Conservation (phyloP, 345 rosid genomes). For the Anacardium occidentale region DNA sequence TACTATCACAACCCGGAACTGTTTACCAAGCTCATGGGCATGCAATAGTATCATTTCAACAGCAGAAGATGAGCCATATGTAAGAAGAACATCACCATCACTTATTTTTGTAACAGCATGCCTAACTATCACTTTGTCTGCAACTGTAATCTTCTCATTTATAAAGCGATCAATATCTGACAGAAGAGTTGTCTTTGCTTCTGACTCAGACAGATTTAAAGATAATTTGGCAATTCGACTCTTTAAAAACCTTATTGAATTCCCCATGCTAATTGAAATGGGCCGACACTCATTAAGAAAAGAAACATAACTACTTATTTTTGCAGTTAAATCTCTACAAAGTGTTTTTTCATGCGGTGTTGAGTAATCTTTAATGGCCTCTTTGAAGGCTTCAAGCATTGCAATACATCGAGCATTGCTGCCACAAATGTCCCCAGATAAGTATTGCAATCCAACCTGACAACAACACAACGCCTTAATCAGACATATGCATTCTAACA, state of each 20-base stretch:
- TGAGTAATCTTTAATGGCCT: slow-evolving; percentile 71
- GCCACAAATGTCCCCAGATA: slow-evolving; percentile 79
- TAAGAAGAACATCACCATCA: slow-evolving; percentile 94
- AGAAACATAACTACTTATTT: slow-evolving; percentile 79
- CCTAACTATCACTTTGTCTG: slow-evolving; percentile 73
- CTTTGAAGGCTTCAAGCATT: slow-evolving; percentile 93
- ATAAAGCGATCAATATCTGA: slow-evolving; percentile 82
- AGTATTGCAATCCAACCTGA: slow-evolving; percentile 88
- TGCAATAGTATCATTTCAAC: slow-evolving; percentile 86
- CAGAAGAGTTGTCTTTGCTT: slow-evolving; percentile 68
- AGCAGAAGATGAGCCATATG: slow-evolving; percentile 80
- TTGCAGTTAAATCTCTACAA: slow-evolving; percentile 74
- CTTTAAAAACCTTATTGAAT: slow-evolving; percentile 79
- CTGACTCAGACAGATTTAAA: slow-evolving; percentile 59
- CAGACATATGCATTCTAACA: neutral
- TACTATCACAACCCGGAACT: slow-evolving; percentile 82
- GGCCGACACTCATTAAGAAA: slow-evolving; percentile 88
- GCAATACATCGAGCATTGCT: slow-evolving; percentile 98
- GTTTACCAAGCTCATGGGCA: slow-evolving; percentile 82
- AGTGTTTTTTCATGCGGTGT: slow-evolving; percentile 82
- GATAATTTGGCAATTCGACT: slow-evolving; percentile 74
- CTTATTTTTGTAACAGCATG: slow-evolving; percentile 87
- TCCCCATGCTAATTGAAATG: slow-evolving; percentile 94
- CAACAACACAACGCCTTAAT: slow-evolving; percentile 22
- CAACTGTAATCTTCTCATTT: slow-evolving; percentile 72